Base-by-base conservation (phyloP, 2,329 filamentous ascomycete species). In the Clarireedia hainanense region DNA sequence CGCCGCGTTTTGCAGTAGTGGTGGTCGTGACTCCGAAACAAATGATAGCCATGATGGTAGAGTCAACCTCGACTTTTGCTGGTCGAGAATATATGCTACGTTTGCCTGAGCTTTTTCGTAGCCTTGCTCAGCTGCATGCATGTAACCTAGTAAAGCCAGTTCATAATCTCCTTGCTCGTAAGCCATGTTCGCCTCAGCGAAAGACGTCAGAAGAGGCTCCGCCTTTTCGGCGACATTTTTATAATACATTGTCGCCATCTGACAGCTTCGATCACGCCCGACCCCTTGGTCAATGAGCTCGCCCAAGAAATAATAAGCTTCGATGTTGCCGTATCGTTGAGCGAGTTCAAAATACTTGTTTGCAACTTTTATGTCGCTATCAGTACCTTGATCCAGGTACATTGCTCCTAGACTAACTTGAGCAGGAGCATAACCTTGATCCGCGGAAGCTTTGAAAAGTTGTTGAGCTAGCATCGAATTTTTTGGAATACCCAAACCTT, bases 121-220 rank as follows among this genome's bases (percentile, higher is more conserved):
- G 7, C 86, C 86, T 71, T 89, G 85, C 64, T 89, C 86, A 2
- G 86, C 86, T 3, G 85, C 85, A 79, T 87, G 85, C 75, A 89
- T 82, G 57, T 83, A 84, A 20, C 78, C 75, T 37, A 88, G 74
- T 30, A 88, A 73, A 10, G 86, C 86, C 4, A 78, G 74, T 60
- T 87, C 83, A 17, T 78, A 74, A 63, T 88, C 80, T 10, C 84
- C 84, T 40, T 76, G 73, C 50, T 83, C 79, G 64, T 83, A 87
- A 0, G 85, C 85, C 43, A 76, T 73, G 62, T 88, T 88, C 0
- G 86, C 83, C 70, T 88, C 85, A 3, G 73, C 72, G 63, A 89
- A 83, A 0, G 84, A 80, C 0, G 83, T 84, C 58, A 82, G 74
- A 15, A 82, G 68, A 20, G 71, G 69, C 64, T 83, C 80, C 3